A percentile compares a stretch with the other conserved stretches of the same genome.
Evolutionary conservation across 208 protist species (phyloP).

Genomic region (Acanthamoeba lenticulata): DNA sequence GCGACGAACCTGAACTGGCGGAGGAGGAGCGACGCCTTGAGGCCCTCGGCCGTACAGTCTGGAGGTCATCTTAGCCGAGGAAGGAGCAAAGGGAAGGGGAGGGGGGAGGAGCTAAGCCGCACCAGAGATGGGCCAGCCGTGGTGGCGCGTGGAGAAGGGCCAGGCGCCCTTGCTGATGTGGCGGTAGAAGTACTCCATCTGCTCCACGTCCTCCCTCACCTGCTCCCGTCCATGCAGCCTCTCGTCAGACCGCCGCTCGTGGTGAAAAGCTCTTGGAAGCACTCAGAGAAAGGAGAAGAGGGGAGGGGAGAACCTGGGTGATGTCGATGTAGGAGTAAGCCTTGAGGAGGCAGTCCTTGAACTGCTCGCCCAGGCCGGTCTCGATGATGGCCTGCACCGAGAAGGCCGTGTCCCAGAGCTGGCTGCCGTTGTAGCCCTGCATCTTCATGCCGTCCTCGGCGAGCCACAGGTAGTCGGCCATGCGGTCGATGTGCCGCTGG

Average conservation of each 20-base stretch:
- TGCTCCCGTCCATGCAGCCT: conserved; percentile 80
- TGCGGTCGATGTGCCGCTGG: conserved; percentile 89
- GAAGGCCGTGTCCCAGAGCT: conserved; percentile 98
- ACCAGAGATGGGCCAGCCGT: conserved; percentile 95
- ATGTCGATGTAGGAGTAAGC: conserved; percentile 94
- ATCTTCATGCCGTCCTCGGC: conserved; percentile 95
- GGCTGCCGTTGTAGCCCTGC: conserved; percentile 97
- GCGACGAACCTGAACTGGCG: conserved; percentile 57
- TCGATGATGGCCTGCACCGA: conserved; percentile 94
- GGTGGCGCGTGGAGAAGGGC: conserved; percentile 96
- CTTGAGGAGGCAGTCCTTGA: conserved; percentile 81
- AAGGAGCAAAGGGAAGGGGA: conserved; percentile 63
- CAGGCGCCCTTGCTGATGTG: conserved; percentile 95
- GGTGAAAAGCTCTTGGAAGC: no score
- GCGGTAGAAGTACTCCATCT: conserved; percentile 91
- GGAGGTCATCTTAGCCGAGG: not conserved
- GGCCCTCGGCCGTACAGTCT: conserved; percentile 96
- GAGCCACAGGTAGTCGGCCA: conserved; percentile 97
- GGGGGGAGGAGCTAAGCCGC: not conserved
- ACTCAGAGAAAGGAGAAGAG: not conserved
- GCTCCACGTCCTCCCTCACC: conserved; percentile 92
- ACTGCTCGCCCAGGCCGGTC: conserved; percentile 84
- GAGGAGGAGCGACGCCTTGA: conserved; percentile 92
- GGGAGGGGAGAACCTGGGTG: conserved; percentile 67
- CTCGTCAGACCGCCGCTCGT: no score